These are phyloP conservation scores for Tremella fuciformis DNA, from an alignment of 768 basidiomycete genomes.

Conservation along the genomic window DNA sequence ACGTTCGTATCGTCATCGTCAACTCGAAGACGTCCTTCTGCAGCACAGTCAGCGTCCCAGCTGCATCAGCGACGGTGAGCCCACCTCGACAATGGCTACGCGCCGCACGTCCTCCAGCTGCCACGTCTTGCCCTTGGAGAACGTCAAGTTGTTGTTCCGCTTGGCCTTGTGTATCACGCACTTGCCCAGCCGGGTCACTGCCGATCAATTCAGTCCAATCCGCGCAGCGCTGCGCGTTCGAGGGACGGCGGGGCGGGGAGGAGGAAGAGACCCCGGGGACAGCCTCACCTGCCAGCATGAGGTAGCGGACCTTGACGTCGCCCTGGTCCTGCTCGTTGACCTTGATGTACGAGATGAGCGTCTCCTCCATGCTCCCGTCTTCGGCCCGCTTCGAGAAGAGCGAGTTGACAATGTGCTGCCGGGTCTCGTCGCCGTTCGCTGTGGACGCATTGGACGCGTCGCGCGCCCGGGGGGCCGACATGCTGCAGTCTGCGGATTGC, in stretches of 20 bases:
- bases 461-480: neutral
- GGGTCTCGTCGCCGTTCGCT: conserved; percentile 27
- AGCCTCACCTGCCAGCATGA: conserved; percentile 78
- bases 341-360: conserved; percentile 83
- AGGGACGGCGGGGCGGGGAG: neutral
- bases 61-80: conserved; percentile 14
- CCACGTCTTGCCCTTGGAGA: conserved; percentile 98
- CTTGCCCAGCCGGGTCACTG: conserved; percentile 47
- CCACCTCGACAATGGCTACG: conserved; percentile 71
- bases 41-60: neutral
- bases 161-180: conserved; percentile 86
- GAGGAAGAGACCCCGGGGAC: conserved; percentile 30
- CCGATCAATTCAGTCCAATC: neutral
- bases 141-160: conserved; percentile 86
- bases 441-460: neutral
- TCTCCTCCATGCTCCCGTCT: conserved; percentile 66
- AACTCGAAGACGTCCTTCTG: conserved; percentile 62
- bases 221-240: too few species aligned
- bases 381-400: conserved; percentile 74
- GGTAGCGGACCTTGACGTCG: conserved; percentile 75
- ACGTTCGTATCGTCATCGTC: conserved; percentile 75
- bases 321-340: conserved; percentile 79
- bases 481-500: neutral
- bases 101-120: conserved; percentile 72
- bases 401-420: conserved; percentile 66